A percentile compares a stretch with the other conserved stretches of the same genome.
Evolutionary conservation across 2,329 filamentous ascomycete species (phyloP).

Genomic region (Nannizziopsis barbatae): DNA sequence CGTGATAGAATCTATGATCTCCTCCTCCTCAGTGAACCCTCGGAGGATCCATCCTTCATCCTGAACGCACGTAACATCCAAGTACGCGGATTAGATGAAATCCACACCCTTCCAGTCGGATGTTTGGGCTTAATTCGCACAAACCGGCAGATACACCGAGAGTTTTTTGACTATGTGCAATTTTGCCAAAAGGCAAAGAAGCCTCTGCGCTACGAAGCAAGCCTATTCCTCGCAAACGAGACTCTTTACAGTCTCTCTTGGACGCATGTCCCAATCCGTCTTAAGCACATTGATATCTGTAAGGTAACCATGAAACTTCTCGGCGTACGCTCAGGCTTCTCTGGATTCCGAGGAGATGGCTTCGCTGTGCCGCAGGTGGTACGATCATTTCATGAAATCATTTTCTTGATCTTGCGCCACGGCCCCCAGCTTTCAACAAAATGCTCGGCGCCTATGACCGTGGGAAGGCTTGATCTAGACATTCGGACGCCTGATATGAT

Average conservation of each 20-base stretch:
- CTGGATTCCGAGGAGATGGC: not conserved
- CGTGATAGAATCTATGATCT: slow-evolving; percentile 3
- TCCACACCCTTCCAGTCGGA: not conserved
- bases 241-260: not conserved
- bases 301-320: not conserved
- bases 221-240: not conserved
- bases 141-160: not conserved
- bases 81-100: too few relatives aligned
- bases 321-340: not conserved
- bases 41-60: not conserved
- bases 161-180: not conserved
- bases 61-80: too few relatives aligned
- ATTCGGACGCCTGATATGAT: not conserved
- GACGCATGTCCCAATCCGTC: not conserved
- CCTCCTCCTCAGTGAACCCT: not conserved
- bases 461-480: not conserved
- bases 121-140: not conserved
- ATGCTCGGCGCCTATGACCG: not conserved
- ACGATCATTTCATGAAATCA: not conserved
- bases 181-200: not conserved
- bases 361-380: not conserved
- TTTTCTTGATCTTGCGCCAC: not conserved
- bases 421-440: not conserved
- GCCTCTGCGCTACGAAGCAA: not conserved
- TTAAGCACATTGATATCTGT: not conserved